These are phyloP conservation scores for Geranomyces variabilis DNA, from an alignment of 192 early-diverging fungal genomes.

Conservation along the genomic window DNA sequence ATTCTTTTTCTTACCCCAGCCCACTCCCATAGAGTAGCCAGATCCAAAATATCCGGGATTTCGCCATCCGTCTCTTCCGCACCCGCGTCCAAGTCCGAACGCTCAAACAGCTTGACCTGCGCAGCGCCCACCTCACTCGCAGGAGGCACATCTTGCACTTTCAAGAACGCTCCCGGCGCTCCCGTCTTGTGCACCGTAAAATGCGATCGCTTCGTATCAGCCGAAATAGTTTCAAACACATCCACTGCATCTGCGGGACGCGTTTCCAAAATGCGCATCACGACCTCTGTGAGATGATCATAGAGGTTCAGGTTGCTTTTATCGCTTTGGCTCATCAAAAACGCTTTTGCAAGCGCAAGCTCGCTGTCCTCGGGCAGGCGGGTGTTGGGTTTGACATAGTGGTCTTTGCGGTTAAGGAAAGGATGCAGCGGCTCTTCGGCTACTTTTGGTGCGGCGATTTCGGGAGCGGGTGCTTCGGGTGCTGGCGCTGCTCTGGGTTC, in stretches of 20 bases:
- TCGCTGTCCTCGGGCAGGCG: slow-evolving; percentile 52
- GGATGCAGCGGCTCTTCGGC: slow-evolving; percentile 19
- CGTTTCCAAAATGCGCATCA: slow-evolving; percentile 54
- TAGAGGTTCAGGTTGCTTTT: slow-evolving; percentile 52
- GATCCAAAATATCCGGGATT: slow-evolving; percentile 65
- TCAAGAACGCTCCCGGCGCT: slow-evolving; percentile 39
- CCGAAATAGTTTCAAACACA: slow-evolving; percentile 47
- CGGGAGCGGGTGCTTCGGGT: background rate
- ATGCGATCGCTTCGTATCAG: slow-evolving; percentile 47
- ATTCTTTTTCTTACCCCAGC: slow-evolving; percentile 54
- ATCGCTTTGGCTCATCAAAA: slow-evolving; percentile 45
- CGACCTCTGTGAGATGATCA: slow-evolving; percentile 52
- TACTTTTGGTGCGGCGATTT: background rate
- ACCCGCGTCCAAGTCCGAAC: slow-evolving; percentile 9
- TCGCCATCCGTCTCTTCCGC: slow-evolving; percentile 53
- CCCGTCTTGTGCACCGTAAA: slow-evolving; percentile 39
- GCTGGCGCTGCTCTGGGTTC: slow-evolving; percentile 1
- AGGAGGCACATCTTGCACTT: slow-evolving; percentile 27
- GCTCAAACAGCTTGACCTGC: slow-evolving; percentile 47
- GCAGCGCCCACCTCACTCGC: slow-evolving; percentile 31
- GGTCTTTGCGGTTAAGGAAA: slow-evolving; percentile 45
- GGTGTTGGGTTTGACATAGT: slow-evolving; percentile 36
- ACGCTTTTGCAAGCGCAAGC: slow-evolving; percentile 51
- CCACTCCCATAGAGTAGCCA: slow-evolving; percentile 62
- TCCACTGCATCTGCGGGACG: slow-evolving; percentile 50